phyloP scores from a whole-genome alignment of 805 yeast species.

The Candida germanica region DNA sequence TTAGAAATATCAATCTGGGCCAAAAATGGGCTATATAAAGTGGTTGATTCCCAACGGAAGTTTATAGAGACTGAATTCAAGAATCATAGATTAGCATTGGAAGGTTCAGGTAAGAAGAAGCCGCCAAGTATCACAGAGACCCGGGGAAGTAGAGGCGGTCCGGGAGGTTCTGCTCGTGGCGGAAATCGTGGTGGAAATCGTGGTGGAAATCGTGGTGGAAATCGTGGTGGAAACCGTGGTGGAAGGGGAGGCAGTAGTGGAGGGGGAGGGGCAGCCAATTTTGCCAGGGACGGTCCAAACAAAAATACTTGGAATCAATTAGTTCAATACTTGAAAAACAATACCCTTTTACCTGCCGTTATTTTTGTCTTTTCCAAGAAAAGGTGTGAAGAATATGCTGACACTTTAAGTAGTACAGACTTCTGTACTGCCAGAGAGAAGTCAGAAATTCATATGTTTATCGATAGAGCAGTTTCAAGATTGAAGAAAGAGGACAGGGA shows the following conservation, averaged over 20 bases:
- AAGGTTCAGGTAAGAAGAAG: conserved; percentile 33
- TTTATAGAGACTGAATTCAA: conserved; percentile 65
- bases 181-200: conserved; percentile 39
- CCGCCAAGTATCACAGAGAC: conserved; percentile 38
- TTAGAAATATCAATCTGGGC: conserved; percentile 86
- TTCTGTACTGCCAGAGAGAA: conserved; percentile 83
- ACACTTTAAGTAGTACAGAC: conserved; percentile 66
- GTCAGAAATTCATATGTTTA: conserved; percentile 89
- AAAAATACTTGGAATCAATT: conserved; percentile 75
- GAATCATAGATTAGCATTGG: conserved; percentile 53
- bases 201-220: conserved; percentile 37
- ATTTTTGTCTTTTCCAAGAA: conserved; percentile 91
- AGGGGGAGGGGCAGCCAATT: conserved; percentile 9
- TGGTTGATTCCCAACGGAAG: conserved; percentile 69
- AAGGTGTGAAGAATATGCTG: conserved; percentile 91
- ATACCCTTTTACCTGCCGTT: conserved; percentile 84
- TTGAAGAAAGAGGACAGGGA: conserved; percentile 89
- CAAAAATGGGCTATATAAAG: conserved; percentile 65
- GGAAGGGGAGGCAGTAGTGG: conserved; percentile 31
- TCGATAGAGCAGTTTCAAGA: conserved; percentile 84
- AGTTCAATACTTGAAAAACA: conserved; percentile 64
- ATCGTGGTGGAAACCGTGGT: too few species aligned
- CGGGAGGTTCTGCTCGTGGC: conserved; percentile 46
- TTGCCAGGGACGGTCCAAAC: conserved; percentile 58
- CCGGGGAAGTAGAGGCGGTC: conserved; percentile 38